Base-by-base conservation (phyloP, 768 basidiomycete genomes). In the Suillus placidus region DNA sequence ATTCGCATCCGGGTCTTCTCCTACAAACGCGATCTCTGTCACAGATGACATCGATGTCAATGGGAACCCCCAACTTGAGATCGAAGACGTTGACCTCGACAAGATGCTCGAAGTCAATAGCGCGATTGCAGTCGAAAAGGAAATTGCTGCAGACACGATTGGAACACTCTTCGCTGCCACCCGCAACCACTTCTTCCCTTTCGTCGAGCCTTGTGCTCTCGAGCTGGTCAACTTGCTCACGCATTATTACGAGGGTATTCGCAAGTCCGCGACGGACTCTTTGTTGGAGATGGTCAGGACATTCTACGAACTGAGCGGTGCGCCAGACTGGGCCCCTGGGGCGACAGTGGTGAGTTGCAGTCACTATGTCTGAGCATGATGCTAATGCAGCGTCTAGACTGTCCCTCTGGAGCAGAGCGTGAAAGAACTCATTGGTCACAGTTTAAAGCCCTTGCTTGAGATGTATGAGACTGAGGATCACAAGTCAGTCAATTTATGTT, bases 101-200 rank as follows among this genome's bases (percentile, higher is more conserved):
- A 94, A 94, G 78, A 83, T 94, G 78, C 85, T 95, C 73, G 93
- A 95, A 67, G 94, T 96, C 67, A 97, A 95, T 82, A 94, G 92
- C 71, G 96, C 95, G 26, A 91, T 99, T 69, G 96, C 96, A 51
- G 95, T 99, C 64, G 97, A 99, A 84, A 99, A 99, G 80, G 97
- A 99, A 82, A 97, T 98, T 66, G 96, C 97, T 26, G 94, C 95
- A 32, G 96, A 99, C 75, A 94, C 96, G 6, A 90, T 99, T 69
- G 95, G 97, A 67, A 90, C 92, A 42, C 79, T 99, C 67, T 99
- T 99, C 75, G 83, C 87, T 37, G 85, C 92, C 13, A 94, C 93
- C 37, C 87, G 88, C 71, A 79, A 77, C 56, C 90, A 93, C 72
- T 99, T 97, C 88, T 83, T 98, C 71, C 94, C 95, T 5, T 99